Conservation (phyloP, 2,329 filamentous ascomycete species). For the Pseudocercospora musae region DNA sequence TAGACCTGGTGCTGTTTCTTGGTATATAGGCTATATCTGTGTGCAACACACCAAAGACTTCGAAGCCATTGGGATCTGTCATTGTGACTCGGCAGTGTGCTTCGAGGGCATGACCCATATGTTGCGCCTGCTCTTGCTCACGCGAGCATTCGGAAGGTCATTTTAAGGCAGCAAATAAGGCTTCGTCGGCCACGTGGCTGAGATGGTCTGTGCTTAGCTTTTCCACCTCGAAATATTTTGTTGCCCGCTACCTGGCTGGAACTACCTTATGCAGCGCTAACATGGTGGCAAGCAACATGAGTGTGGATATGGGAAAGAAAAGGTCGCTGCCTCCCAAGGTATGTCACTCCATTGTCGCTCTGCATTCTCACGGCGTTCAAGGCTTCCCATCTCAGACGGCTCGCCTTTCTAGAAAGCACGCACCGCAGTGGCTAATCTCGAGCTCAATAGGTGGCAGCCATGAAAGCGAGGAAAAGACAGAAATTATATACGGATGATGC, state of each 20-base stretch:
- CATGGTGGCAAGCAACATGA: neutral
- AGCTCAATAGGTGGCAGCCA: constrained; percentile 33
- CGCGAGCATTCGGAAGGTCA: neutral
- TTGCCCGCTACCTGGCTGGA: neutral
- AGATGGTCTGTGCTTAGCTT: neutral
- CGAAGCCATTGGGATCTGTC: neutral
- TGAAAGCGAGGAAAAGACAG: constrained; percentile 44
- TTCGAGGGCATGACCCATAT: neutral
- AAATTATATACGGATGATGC: constrained; percentile 32
- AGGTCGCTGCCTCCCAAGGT: constrained; percentile 38
- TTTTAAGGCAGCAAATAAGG: neutral
- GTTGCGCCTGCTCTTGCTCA: neutral
- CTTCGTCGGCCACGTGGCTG: neutral
- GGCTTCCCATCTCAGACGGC: no score
- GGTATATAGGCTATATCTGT: neutral
- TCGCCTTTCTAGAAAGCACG: no score
- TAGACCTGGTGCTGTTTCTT: neutral
- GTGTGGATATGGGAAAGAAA: constrained; percentile 28
- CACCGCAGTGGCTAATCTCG: neutral
- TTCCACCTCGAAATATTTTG: neutral
- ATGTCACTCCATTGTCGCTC: neutral
- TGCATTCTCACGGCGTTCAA: no score
- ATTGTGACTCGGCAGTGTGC: neutral
- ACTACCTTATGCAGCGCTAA: neutral
- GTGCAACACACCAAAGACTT: neutral